A percentile compares a stretch with the other conserved stretches of the same genome.
Evolutionary conservation across 2,329 filamentous ascomycete species (phyloP).

Genomic region (Ceratocystis destructans): DNA sequence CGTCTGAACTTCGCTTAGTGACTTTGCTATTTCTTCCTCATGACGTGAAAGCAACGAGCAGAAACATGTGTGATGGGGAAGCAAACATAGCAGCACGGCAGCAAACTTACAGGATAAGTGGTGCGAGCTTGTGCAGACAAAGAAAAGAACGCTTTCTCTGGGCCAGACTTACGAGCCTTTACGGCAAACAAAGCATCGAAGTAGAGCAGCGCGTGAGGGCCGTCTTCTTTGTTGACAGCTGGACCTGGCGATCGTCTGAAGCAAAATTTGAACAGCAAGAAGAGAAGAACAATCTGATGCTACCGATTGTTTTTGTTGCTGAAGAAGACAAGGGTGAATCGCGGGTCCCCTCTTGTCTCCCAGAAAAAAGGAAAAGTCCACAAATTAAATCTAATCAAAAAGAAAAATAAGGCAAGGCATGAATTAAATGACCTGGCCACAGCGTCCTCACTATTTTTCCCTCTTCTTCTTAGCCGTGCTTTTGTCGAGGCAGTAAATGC

Average conservation of each 20-base stretch:
- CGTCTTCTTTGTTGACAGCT: background rate
- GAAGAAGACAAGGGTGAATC: too few species aligned
- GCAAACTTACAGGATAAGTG: too few species aligned
- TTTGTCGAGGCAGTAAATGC: too few species aligned
- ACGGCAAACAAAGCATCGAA: slow-evolving; percentile 7
- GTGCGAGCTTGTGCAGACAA: background rate
- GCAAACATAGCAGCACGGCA: too few species aligned
- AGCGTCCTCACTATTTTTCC: background rate
- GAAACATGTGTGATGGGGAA: too few species aligned
- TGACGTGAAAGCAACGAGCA: too few species aligned
- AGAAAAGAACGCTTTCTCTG: slow-evolving; percentile 6
- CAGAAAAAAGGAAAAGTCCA: background rate
- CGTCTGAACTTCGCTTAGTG: background rate
- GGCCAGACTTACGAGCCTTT: background rate
- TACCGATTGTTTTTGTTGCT: too few species aligned
- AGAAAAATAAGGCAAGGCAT: background rate
- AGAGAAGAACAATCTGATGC: background rate
- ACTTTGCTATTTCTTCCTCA: too few species aligned
- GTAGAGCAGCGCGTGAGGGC: slow-evolving; percentile 1
- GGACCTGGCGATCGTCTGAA: background rate
- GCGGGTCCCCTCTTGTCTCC: too few species aligned
- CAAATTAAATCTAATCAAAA: too few species aligned
- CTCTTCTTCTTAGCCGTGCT: background rate
- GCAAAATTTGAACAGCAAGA: background rate
- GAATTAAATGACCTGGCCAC: background rate